Evolutionary conservation across 768 basidiomycete species (phyloP), one percentile per base, ranked within the genome.

Genomic region (Neoboletus subvelutipes): DNA sequence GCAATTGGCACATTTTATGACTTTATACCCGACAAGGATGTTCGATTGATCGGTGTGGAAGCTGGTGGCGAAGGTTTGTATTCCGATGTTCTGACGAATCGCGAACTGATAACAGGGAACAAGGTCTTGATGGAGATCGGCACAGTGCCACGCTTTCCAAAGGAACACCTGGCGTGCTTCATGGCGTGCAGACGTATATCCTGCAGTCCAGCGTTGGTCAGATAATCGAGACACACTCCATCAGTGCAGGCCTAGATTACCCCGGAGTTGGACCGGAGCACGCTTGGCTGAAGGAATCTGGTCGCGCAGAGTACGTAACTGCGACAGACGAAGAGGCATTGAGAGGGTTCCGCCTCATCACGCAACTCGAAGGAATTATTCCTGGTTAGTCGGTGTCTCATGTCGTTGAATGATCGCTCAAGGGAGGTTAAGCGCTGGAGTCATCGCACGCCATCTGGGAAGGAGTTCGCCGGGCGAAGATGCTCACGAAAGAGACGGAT

Each of bases 231-330:
- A 98, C 96, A 10, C 94, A 98, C 74, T 97, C 95, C 5, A 88
- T 99, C 74, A 95, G 92, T 64, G 96, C 95, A 48, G 94, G 95
- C 20, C 78, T 97, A 43, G 94, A 98, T 74, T 98, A 98, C 74
- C 94, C 94, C 26, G 94, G 94, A 60, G 96, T 99, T 48, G 97
- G 97, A 22, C 97, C 97, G 10, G 97, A 99, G 73, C 97, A 98
- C 69, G 90, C 96, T 45, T 97, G 92, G 89, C 77, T 99, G 69
- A 98, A 98, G 74, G 94, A 98, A 68, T 89, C 88, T 4, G 90
- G 90, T 18, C 80, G 97, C 57, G 97, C 94, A 0, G 93, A 97
- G 68, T 99, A 98, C 70, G 85, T 91, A 20, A 87, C 82, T 15
- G 96, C 95, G 10, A 97, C 91, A 5, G 97, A 99, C 67, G 94